A percentile compares a stretch with the other conserved stretches of the same genome.
Conservation (phyloP, 306 rosid genomes). For the Sindora glabra region DNA sequence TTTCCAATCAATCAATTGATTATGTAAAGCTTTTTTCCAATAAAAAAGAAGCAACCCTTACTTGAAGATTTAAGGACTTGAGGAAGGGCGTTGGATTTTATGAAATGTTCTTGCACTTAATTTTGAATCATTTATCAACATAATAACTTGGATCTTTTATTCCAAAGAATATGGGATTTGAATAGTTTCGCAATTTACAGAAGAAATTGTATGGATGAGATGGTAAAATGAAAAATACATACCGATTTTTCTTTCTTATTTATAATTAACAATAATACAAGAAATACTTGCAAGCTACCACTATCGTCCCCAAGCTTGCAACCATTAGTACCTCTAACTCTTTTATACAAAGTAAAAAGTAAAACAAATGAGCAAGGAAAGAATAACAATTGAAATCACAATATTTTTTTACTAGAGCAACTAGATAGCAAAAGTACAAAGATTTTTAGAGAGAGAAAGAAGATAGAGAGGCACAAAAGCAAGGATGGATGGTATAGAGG, state of each 20-base stretch:
- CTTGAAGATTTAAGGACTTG: too few species aligned
- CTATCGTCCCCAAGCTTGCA: conserved; percentile 99
- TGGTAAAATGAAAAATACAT: not conserved
- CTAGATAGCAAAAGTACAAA: not conserved
- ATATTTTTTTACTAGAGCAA: too few species aligned
- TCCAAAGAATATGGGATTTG: too few species aligned
- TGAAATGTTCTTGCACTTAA: too few species aligned
- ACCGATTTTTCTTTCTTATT: too few species aligned
- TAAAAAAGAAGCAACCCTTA: too few species aligned
- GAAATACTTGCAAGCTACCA: conserved; percentile 71
- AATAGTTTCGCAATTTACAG: not conserved
- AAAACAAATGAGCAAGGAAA: conserved; percentile 25
- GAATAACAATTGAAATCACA: conserved; percentile 6
- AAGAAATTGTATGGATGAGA: not conserved
- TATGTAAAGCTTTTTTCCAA: too few species aligned
- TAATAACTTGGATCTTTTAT: too few species aligned
- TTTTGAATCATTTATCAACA: too few species aligned
- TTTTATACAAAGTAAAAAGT: too few species aligned
- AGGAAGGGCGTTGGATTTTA: too few species aligned
- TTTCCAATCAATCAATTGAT: too few species aligned
- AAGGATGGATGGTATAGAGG: conserved; percentile 92
- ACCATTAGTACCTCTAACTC: conserved; percentile 96
- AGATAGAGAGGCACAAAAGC: conserved; percentile 57
- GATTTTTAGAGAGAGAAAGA: not conserved
- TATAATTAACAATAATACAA: not conserved